phyloP scores from a whole-genome alignment of 2,329 filamentous ascomycete genomes.

The Dothiorella sarmentorum region DNA sequence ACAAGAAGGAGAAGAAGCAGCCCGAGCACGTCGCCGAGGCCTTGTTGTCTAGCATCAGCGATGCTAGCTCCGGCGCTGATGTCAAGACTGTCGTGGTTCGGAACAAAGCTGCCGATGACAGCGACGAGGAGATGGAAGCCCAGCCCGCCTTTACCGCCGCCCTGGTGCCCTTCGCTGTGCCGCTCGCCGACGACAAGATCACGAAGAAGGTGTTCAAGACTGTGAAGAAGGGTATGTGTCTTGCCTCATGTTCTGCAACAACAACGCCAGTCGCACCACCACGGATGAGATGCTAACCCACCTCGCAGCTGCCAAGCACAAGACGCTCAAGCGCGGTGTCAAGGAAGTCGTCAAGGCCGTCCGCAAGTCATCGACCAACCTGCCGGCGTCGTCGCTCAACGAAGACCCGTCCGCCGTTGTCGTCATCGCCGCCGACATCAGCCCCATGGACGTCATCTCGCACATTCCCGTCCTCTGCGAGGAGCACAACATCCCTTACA shows the following conservation, averaged over 20 bases:
- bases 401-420: slow-evolving; percentile 68
- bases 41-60: slow-evolving; percentile 55
- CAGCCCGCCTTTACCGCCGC: slow-evolving; percentile 40
- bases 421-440: slow-evolving; percentile 94
- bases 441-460: slow-evolving; percentile 96
- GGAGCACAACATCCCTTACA: slow-evolving; percentile 94
- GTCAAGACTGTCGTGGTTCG: background rate
- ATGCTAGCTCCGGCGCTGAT: slow-evolving; percentile 28
- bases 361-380: slow-evolving; percentile 78
- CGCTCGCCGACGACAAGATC: slow-evolving; percentile 74
- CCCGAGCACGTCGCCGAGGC: slow-evolving; percentile 52
- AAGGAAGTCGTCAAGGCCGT: slow-evolving; percentile 99
- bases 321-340: slow-evolving; percentile 93
- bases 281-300: slow-evolving; percentile 19
- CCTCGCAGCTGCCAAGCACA: slow-evolving; percentile 79
- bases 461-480: slow-evolving; percentile 98
- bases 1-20: slow-evolving; percentile 32
- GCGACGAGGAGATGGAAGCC: slow-evolving; percentile 58
- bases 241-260: slow-evolving; percentile 19
- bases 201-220: slow-evolving; percentile 64
- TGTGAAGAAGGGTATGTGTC: slow-evolving; percentile 56
- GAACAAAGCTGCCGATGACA: slow-evolving; percentile 65
- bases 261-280: slow-evolving; percentile 12
- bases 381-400: slow-evolving; percentile 53
- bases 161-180: slow-evolving; percentile 79